Conservation (phyloP, 148 eudicot species). For the Nepenthes mirabilis region DNA sequence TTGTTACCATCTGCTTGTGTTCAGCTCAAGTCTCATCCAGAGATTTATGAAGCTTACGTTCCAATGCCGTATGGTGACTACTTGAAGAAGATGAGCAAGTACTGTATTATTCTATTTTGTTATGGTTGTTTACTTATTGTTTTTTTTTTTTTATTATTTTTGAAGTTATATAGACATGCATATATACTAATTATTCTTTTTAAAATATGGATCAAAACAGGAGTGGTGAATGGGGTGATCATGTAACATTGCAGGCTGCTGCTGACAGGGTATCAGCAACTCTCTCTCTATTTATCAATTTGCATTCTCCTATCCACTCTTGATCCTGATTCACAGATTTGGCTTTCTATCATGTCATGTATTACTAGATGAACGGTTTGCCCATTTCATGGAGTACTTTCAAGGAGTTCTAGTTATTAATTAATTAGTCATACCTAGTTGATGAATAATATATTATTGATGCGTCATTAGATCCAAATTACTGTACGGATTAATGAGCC, state of each 20-base stretch:
- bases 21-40: conserved; percentile 45
- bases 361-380: too few species aligned
- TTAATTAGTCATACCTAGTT: too few species aligned
- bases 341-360: too few species aligned
- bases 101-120: not conserved
- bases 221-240: conserved; percentile 74
- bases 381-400: too few species aligned
- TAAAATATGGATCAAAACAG: conserved; percentile 16
- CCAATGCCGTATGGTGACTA: conserved; percentile 52
- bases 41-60: conserved; percentile 45
- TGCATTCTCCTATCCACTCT: conserved; percentile 3
- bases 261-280: conserved; percentile 44
- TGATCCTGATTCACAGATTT: not conserved
- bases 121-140: not conserved
- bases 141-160: not conserved
- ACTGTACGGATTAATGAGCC: too few species aligned
- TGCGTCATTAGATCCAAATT: too few species aligned
- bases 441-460: too few species aligned
- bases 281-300: not conserved
- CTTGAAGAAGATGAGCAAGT: conserved; percentile 50
- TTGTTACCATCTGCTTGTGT: conserved; percentile 1
- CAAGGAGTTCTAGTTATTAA: too few species aligned
- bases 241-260: conserved; percentile 69
- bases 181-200: not conserved
- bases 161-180: not conserved